Evolutionary conservation across 805 yeast genomes (phyloP), one percentile per base, ranked within the genome.

Genomic region (Candida suzukii): DNA sequence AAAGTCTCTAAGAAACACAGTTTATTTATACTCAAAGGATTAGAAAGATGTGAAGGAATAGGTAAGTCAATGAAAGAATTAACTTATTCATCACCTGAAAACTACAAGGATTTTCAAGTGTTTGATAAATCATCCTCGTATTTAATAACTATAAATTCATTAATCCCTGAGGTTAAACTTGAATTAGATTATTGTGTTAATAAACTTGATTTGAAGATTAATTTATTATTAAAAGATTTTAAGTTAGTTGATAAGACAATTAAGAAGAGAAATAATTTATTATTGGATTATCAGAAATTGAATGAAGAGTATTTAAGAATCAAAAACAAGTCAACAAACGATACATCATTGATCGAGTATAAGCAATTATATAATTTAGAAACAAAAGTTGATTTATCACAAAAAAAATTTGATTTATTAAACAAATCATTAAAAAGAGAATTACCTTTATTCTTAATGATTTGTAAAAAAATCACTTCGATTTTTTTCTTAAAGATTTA

Each of bases 361-460:
- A 63, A 61, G 39, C 55, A 57, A 29, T 46, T 60, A 39, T 51
- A 60, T 28, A 61, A 60, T 33, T 54, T 56, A 20, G 57, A 59
- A 38, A 57, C 56, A 44, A 55, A 54, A 40, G 35, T 56, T 24
- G 63, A 53, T 44, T 53, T 51, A 40, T 59, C 49, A 46, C 63
- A 47, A 42, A 60, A 43, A 52, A 68, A 51, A 38, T 74, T 68
- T 48, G 67, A 68, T 2, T 37, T 44, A 11, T 45, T 65, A 28
- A 73, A 75, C 50, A 45, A 50, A 4, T 39, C 47, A 3, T 57
- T 78, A 45, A 73, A 73, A 42, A 43, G 42, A 25, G 83, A 76
- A 33, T 49, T 78, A 1, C 80, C 82, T 0, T 38, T 45, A 3
- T 70, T 74, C 37, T 61, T 70, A 41, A 63, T 6, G 40, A 41